Percentiles rank a stretch among this genome's conserved stretches.
Evolutionary conservation across 1,284 basidiomycete species (phyloP).

Genomic region (Cutaneotrichosporon cyanovorans): DNA sequence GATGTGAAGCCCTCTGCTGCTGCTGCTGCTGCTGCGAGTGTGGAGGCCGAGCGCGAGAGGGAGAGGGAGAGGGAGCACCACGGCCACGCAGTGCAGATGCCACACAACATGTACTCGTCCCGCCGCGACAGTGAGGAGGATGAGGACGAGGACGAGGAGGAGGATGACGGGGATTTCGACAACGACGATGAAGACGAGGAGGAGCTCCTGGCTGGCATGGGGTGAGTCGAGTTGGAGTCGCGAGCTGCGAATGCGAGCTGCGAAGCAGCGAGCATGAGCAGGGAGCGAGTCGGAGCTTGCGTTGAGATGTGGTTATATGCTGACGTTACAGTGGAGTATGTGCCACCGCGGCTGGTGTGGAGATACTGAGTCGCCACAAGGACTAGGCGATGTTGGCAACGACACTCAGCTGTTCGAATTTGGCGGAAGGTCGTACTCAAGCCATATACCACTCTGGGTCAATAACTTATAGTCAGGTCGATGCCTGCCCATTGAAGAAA

Average conservation of each 20-base stretch:
- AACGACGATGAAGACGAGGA: slow-evolving; percentile 40
- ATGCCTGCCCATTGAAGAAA: no score
- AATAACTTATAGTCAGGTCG: no score
- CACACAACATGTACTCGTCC: slow-evolving; percentile 6
- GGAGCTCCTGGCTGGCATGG: slow-evolving; percentile 3
- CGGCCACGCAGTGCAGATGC: slow-evolving; percentile 4
- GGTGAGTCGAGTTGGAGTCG: neutral
- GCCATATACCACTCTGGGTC: no score
- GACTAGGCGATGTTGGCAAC: no score
- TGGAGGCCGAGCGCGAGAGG: no score
- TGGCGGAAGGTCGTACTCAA: no score
- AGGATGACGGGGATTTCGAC: slow-evolving; percentile 31
- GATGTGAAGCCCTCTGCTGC: neutral
- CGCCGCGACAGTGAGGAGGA: slow-evolving; percentile 20
- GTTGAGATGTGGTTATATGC: neutral
- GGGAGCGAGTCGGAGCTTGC: neutral
- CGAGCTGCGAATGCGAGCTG: neutral
- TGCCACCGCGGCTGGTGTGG: slow-evolving; percentile 38
- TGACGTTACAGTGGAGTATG: neutral
- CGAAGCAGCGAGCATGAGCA: neutral
- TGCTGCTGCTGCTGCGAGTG: no score
- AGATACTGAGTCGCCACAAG: slow-evolving; percentile 38
- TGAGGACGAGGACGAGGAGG: slow-evolving; percentile 28
- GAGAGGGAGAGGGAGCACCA: slow-evolving; percentile 8
- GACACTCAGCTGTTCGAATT: no score